Base-by-base conservation (phyloP, 768 basidiomycete species). In the Inosperma sp. region DNA sequence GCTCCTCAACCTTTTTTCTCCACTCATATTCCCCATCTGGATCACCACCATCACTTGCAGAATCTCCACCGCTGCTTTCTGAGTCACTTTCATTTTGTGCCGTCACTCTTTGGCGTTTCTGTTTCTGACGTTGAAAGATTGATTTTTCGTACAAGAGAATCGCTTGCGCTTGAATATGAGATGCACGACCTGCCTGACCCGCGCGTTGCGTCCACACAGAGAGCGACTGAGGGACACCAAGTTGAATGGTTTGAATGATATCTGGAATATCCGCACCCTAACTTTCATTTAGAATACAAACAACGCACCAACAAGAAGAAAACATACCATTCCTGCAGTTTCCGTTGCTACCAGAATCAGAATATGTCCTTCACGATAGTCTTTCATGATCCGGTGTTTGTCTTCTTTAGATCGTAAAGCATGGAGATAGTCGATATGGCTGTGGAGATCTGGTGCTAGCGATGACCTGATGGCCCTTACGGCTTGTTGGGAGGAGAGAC, bases 211-310 rank as follows among this genome's bases (percentile, higher is more conserved):
- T 59, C 64, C 65, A 70, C 1, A 67, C 51, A 0, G 62, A 55
- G 4, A 71, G 58, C 0, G 65, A 64, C 4, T 34, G 4, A 1
- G 70, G 65, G 3, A 67, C 53, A 7, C 60, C 59, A 26, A 71
- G 68, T 44, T 72, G 70, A 12, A 67, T 58, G 3, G 66, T 59
- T 10, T 64, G 61, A 7, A 60, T 62, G 26, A 73, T 62, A 48
- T 73, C 62, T 0, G 65, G 63, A 16, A 71, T 69, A 35, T 69
- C 64, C 1, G 59, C 48, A 2, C 68, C 67, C 66, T 69, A n/a
- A 47, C 13, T 25, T 12, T 49, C 19, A 40, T 19, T 44, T 4
- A 36, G 8, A 22, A 31, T 37, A 14, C 13, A 29, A 10, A 16
- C 9, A 40, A 39, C 29, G 36, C 14, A 16, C 47, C 12, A 13